These are phyloP conservation scores for Eucalyptus virginea DNA, from an alignment of 345 rosid genomes.

Conservation along the genomic window DNA sequence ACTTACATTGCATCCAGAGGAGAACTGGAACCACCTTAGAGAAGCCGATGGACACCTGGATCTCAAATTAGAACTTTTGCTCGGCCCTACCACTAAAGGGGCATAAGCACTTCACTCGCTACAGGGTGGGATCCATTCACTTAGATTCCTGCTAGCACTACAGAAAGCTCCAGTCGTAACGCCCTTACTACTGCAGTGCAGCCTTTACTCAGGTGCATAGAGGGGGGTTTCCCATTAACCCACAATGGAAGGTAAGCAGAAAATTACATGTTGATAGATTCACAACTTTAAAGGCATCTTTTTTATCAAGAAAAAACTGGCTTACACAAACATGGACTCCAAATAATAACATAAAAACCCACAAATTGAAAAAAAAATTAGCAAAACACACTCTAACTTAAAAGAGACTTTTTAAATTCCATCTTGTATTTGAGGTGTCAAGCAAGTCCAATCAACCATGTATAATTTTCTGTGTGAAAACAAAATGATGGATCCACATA, in stretches of 20 bases:
- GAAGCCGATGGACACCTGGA: neutral
- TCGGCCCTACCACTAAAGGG: neutral
- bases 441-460: neutral
- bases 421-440: neutral
- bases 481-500: neutral
- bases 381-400: neutral
- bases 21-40: neutral
- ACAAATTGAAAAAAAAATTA: neutral
- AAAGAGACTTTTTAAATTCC: neutral
- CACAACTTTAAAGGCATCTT: neutral
- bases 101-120: neutral
- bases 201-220: neutral
- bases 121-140: neutral
- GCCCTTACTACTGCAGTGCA: neutral
- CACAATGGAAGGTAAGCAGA: neutral
- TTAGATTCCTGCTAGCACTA: neutral
- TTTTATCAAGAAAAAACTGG: neutral
- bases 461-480: neutral
- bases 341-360: neutral
- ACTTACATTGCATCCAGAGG: neutral
- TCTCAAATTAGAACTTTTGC: neutral
- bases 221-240: neutral
- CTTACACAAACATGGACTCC: neutral
- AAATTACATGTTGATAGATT: neutral
- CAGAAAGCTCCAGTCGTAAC: neutral